phyloP scores from a whole-genome alignment of 2,329 filamentous ascomycete genomes.

The Cadophora malorum region DNA sequence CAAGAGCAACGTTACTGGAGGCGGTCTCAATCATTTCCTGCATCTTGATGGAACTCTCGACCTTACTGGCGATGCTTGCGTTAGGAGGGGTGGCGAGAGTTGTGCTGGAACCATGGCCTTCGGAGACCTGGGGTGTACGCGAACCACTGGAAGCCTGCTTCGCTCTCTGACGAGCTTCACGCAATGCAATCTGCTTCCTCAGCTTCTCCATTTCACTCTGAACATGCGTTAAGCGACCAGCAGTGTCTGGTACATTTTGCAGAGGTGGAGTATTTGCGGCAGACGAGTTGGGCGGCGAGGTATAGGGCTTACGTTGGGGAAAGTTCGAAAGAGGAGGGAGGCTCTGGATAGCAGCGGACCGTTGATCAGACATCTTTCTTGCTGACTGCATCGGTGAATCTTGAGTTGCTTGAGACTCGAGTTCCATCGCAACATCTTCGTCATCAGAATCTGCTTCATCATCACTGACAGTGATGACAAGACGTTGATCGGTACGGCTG shows the following conservation, averaged over 20 bases:
- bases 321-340: constrained; percentile 54
- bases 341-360: constrained; percentile 48
- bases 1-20: constrained; percentile 31
- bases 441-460: constrained; percentile 65
- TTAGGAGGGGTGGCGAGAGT: constrained; percentile 22
- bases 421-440: constrained; percentile 71
- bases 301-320: constrained; percentile 40
- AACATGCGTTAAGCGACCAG: constrained; percentile 55
- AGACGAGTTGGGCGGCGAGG: constrained; percentile 37
- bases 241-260: constrained; percentile 30
- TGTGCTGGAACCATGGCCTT: constrained; percentile 23
- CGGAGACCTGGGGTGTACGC: constrained; percentile 38
- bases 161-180: constrained; percentile 41
- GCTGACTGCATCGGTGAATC: constrained; percentile 40
- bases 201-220: constrained; percentile 66
- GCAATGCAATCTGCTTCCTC: constrained; percentile 51
- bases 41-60: constrained; percentile 40
- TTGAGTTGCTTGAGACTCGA: constrained; percentile 59
- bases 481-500: constrained; percentile 61
- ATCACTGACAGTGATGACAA: constrained; percentile 88
- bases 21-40: constrained; percentile 38
- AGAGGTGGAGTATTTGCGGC: constrained; percentile 37
- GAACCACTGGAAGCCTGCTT: constrained; percentile 40
- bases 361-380: constrained; percentile 36
- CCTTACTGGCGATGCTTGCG: constrained; percentile 32